A percentile compares a stretch with the other conserved stretches of the same genome.
Conservation (phyloP, 768 basidiomycete genomes). For the Hygrophoropsis aurantiaca region DNA sequence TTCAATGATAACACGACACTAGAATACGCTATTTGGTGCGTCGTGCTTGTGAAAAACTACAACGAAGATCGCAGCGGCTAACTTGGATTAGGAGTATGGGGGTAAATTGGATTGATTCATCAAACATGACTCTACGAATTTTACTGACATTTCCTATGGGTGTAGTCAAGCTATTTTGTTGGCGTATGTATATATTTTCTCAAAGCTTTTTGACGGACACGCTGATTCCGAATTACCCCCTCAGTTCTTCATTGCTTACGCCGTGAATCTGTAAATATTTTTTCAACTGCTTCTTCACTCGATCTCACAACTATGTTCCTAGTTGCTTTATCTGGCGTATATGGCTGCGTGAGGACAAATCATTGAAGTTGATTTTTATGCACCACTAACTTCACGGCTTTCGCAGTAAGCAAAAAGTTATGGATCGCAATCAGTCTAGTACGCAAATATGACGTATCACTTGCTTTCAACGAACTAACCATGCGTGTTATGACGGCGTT, state of each 20-base stretch:
- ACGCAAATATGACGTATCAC: not conserved
- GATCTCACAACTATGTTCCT: not conserved
- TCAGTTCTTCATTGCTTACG: slow-evolving; percentile 4
- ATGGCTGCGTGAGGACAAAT: slow-evolving; percentile 12
- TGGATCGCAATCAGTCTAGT: slow-evolving; percentile 6
- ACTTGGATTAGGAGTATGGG: slow-evolving; percentile 7
- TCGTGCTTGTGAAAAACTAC: not conserved
- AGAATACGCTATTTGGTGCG: slow-evolving; percentile 12
- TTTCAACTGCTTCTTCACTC: no score
- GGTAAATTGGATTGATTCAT: not conserved
- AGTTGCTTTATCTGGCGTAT: slow-evolving; percentile 20
- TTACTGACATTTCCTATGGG: no score
- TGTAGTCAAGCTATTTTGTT: no score
- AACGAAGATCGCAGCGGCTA: no score
- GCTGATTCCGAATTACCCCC: no score
- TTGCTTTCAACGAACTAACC: not conserved
- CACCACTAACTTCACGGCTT: not conserved
- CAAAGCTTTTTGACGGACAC: no score
- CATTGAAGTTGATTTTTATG: not conserved
- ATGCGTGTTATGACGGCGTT: no score
- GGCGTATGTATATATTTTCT: no score
- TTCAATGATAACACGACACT: slow-evolving; percentile 3
- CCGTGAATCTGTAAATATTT: slow-evolving; percentile 4
- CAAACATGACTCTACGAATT: no score
- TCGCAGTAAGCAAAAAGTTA: not conserved